Evolutionary conservation across 2,329 filamentous ascomycete genomes (phyloP).

Genomic region (Fusarium sp.): DNA sequence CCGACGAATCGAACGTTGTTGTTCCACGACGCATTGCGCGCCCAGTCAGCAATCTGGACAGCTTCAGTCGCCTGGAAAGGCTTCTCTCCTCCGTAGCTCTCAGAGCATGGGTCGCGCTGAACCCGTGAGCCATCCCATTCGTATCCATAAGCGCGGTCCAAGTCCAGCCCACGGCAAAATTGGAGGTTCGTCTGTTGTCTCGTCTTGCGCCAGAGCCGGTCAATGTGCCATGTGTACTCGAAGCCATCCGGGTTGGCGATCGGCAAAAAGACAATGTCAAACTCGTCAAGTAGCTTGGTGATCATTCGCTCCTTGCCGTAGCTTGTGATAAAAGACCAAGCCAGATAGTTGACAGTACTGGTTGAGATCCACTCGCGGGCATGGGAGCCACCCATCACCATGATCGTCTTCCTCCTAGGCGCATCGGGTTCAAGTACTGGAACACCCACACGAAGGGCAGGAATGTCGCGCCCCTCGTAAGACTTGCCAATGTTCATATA

Average conservation of each 20-base stretch:
- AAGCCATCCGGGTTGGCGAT: slow-evolving; percentile 95
- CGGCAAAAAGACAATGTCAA: slow-evolving; percentile 90
- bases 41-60: slow-evolving; percentile 81
- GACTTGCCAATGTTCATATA: slow-evolving; percentile 84
- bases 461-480: slow-evolving; percentile 88
- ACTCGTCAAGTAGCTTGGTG: slow-evolving; percentile 82
- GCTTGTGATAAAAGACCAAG: slow-evolving; percentile 86
- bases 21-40: slow-evolving; percentile 79
- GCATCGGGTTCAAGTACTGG: slow-evolving; percentile 56
- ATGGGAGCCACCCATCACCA: slow-evolving; percentile 88
- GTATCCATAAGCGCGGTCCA: slow-evolving; percentile 88
- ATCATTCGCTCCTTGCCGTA: slow-evolving; percentile 80
- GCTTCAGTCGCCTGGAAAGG: slow-evolving; percentile 89
- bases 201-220: slow-evolving; percentile 96
- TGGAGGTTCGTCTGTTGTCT: slow-evolving; percentile 83
- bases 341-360: slow-evolving; percentile 89
- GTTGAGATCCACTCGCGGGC: slow-evolving; percentile 97
- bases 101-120: slow-evolving; percentile 85
- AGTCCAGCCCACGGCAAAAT: slow-evolving; percentile 88
- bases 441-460: slow-evolving; percentile 80
- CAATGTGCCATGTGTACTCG: slow-evolving; percentile 90
- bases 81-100: slow-evolving; percentile 85
- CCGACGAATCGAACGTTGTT: slow-evolving; percentile 84
- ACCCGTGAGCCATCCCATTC: slow-evolving; percentile 80
- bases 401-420: slow-evolving; percentile 76